These are phyloP conservation scores for Monosporascus sp. DNA, from an alignment of 2,329 filamentous ascomycete genomes.

Conservation along the genomic window DNA sequence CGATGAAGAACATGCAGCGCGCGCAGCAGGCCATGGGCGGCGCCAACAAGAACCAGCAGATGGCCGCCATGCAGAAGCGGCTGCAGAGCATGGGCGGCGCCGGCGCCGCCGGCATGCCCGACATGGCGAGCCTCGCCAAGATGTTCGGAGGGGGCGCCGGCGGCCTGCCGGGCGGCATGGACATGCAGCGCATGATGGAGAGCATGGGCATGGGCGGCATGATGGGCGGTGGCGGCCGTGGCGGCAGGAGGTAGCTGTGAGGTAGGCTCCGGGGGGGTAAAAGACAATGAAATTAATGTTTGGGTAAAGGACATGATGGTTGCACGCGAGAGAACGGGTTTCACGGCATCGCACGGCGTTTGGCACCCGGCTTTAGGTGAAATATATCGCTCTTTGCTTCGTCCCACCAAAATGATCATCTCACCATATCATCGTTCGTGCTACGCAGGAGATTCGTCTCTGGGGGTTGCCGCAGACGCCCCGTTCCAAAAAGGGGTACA, in stretches of 20 bases:
- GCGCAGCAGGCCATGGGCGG: constrained; percentile 89
- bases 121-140: constrained; percentile 84
- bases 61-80: constrained; percentile 95
- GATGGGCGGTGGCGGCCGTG: constrained; percentile 36
- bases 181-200: constrained; percentile 77
- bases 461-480: too few relatives aligned
- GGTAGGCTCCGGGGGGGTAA: background rate
- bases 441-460: too few relatives aligned
- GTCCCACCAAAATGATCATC: too few relatives aligned
- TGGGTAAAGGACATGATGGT: background rate
- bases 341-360: constrained; percentile 22
- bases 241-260: constrained; percentile 21
- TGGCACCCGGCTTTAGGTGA: constrained; percentile 1
- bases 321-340: background rate
- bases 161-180: constrained; percentile 65
- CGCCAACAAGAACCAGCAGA: constrained; percentile 85
- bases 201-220: constrained; percentile 61
- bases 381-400: background rate
- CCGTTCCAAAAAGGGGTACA: too few relatives aligned
- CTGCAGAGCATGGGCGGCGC: constrained; percentile 85
- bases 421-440: too few relatives aligned
- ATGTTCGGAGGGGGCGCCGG: constrained; percentile 75
- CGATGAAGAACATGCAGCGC: constrained; percentile 95
- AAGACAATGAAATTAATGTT: background rate
- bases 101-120: constrained; percentile 64